Conservation (phyloP, 345 rosid species). For the Acer saccharum region DNA sequence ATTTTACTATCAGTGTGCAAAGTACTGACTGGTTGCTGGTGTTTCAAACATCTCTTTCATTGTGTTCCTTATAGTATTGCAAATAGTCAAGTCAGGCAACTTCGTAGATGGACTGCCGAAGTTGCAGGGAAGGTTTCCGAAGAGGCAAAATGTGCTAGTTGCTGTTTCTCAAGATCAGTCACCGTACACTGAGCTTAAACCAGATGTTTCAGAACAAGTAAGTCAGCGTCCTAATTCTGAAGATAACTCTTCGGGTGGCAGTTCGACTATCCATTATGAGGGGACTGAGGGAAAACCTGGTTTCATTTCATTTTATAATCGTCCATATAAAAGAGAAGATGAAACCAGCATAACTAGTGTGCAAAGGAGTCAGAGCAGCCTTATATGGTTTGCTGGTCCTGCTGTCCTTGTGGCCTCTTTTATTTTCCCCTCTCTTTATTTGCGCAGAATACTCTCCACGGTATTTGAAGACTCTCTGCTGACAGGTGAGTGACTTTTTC, state of each 20-base stretch:
- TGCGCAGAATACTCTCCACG: conserved; percentile 73
- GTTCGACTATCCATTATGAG: conserved; percentile 39
- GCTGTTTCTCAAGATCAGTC: conserved; percentile 52
- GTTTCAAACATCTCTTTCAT: conserved; percentile 5
- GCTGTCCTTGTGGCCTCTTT: conserved; percentile 90
- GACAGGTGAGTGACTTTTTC: conserved; percentile 55
- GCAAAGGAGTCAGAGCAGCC: conserved; percentile 50
- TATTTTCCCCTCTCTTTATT: conserved; percentile 81
- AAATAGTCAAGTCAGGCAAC: conserved; percentile 33
- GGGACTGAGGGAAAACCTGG: conserved; percentile 77
- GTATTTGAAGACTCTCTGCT: conserved; percentile 91
- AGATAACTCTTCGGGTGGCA: conserved; percentile 34
- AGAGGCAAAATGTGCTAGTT: conserved; percentile 33
- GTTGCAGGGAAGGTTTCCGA: conserved; percentile 30
- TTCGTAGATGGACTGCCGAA: conserved; percentile 31
- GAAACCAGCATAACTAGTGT: conserved; percentile 24
- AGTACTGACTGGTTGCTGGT: background rate
- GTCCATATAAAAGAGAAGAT: conserved; percentile 46
- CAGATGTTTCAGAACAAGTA: conserved; percentile 36
- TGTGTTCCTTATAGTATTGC: conserved; percentile 26
- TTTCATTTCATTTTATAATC: conserved; percentile 73
- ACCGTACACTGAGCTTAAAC: conserved; percentile 37
- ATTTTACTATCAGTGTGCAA: background rate
- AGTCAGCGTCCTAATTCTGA: conserved; percentile 35
- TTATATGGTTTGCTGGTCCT: conserved; percentile 85